Evolutionary conservation across 2,329 filamentous ascomycete species (phyloP), one percentile per base, ranked within the genome.

Genomic region (Colletotrichum agaves): DNA sequence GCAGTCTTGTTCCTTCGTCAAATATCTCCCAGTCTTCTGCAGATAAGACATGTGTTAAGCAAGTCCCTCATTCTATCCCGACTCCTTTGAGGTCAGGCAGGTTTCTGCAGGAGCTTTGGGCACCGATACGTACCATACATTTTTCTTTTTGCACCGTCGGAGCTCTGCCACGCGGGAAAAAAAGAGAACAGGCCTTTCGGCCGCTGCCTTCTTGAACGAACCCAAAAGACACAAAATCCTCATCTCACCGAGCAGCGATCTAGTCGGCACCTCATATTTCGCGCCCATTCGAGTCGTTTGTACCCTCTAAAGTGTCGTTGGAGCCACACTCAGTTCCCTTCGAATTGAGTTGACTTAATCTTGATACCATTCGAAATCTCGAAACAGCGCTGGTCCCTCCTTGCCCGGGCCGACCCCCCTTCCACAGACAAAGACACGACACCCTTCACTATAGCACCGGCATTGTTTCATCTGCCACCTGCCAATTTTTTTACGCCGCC

Each of bases 31-130:
- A 49, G 37, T 64, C 56, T 21, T 47, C 35, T 41, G 12, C 50
- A 27, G 37, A 63, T 37, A 63, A 68, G 65, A 60, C 35, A 68
- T 68, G 65, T 69, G 63, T 70, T 63, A 67, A 63, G 67, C 63
- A 69, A 56, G 61, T 61, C 60, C 67, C 57, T 58, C 56, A 57
- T 65, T 63, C 67, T 58, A 75, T 75, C 73, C 69, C 76, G 78
- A 84, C 87, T 90, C 88, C 89, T 91, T 91, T 91, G 88, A 91
- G 89, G 89, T 90, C 91, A 93, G 50, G 91, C 90, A 87, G 90
- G 90, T 84, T 87, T 87, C 91, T 93, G 91, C 91, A 93, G 90
- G 89, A 92, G 88, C 46, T 66, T 49, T 57, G 65, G 65, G 65
- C 55, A 66, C 49, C 37, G 35, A 66, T 56, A 60, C 47, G 65